Conservation (phyloP, 73 alveolate genomes). For the Durusdinium trenchii region DNA sequence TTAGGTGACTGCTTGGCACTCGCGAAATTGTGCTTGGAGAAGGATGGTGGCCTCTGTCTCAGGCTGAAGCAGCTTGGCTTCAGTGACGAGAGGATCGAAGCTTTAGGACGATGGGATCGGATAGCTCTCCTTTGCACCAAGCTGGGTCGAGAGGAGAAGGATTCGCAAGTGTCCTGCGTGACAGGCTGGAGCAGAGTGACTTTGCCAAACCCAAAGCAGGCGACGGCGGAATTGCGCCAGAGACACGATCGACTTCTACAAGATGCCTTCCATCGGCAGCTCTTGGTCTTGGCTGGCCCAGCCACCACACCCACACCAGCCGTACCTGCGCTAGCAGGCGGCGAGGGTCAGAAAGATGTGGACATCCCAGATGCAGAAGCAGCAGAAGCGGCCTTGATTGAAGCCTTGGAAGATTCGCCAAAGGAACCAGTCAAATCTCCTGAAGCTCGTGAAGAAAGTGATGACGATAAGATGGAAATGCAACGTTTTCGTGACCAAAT, state of each 20-base stretch:
- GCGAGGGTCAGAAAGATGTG: neutral
- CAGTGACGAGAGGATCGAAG: neutral
- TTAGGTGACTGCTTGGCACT: slow-evolving; percentile 38
- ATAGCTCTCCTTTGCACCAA: slow-evolving; percentile 61
- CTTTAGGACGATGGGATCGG: slow-evolving; percentile 69
- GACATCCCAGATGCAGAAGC: neutral
- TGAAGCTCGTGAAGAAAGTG: neutral
- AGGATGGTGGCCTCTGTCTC: slow-evolving; percentile 1
- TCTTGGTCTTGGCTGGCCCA: neutral
- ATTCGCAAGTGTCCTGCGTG: neutral
- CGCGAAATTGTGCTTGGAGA: neutral
- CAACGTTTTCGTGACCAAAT: slow-evolving; percentile 11
- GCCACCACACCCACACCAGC: neutral
- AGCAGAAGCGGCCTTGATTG: neutral
- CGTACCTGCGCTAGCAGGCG: neutral
- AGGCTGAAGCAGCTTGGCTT: slow-evolving; percentile 16
- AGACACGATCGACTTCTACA: slow-evolving; percentile 43
- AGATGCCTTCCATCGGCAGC: slow-evolving; percentile 76
- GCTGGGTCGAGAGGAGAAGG: slow-evolving; percentile 33
- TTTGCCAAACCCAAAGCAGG: slow-evolving; percentile 36
- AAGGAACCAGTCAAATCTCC: neutral
- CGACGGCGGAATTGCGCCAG: neutral
- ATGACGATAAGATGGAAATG: slow-evolving; percentile 41
- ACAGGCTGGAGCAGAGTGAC: slow-evolving; percentile 85
- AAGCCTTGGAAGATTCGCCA: neutral